Evolutionary conservation across 2,329 filamentous ascomycete genomes (phyloP).

Genomic region (Ambrosiella xylebori): DNA sequence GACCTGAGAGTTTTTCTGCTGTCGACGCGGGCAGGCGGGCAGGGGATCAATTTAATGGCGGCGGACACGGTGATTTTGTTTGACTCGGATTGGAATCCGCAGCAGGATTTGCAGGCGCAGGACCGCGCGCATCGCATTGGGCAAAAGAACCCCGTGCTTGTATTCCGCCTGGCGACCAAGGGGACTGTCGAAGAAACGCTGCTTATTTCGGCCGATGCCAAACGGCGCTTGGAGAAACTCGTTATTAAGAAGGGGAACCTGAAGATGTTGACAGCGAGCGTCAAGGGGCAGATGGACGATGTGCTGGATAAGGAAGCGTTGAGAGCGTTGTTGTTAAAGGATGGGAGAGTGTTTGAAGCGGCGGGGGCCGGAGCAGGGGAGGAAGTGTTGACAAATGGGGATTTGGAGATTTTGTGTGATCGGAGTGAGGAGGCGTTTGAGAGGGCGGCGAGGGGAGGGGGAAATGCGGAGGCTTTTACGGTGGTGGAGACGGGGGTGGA

Average conservation of each 20-base stretch:
- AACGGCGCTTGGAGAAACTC: conserved; percentile 79
- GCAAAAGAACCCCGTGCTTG: conserved; percentile 77
- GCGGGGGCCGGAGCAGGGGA: conserved; percentile 31
- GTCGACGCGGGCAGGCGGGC: conserved; percentile 78
- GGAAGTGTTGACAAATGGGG: conserved; percentile 51
- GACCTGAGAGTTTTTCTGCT: conserved; percentile 65
- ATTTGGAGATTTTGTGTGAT: conserved; percentile 66
- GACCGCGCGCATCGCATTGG: conserved; percentile 91
- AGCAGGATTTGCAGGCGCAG: conserved; percentile 91
- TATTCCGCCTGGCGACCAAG: conserved; percentile 85
- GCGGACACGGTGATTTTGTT: conserved; percentile 90
- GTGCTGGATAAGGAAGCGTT: conserved; percentile 44
- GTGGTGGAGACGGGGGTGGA: conserved; percentile 60
- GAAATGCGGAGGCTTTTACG: conserved; percentile 52
- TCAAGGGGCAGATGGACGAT: conserved; percentile 31
- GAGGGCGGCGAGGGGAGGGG: conserved; percentile 61
- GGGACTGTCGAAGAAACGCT: conserved; percentile 82
- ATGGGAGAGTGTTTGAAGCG: conserved; percentile 48
- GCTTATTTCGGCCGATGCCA: conserved; percentile 74
- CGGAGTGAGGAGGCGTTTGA: conserved; percentile 47
- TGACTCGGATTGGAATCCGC: conserved; percentile 81
- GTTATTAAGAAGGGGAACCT: conserved; percentile 91
- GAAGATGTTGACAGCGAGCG: conserved; percentile 47
- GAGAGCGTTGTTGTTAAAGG: conserved; percentile 45
- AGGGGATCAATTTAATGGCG: conserved; percentile 83